phyloP scores from a whole-genome alignment of 1,284 basidiomycete species.

The Leccinum subrobustum region DNA sequence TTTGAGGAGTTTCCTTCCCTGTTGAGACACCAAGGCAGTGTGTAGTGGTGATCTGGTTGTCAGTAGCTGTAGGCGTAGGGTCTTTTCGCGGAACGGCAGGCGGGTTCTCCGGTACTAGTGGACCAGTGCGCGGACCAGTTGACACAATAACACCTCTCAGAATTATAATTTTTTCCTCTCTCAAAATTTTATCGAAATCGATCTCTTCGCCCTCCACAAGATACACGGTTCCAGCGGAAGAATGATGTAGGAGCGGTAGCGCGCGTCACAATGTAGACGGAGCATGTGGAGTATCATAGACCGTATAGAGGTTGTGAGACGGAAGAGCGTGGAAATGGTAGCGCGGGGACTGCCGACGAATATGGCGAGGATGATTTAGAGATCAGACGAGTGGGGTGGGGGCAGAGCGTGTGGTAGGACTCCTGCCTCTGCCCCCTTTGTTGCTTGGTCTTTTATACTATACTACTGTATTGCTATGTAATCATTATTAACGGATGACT shows the following conservation, averaged over 20 bases:
- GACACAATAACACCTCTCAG: conserved; percentile 58
- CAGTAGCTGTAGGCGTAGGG: conserved; percentile 33
- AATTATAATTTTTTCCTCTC: conserved; percentile 77
- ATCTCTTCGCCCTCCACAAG: conserved; percentile 97
- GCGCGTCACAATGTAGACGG: conserved; percentile 75
- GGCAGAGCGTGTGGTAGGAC: too few relatives aligned
- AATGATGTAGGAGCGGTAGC: conserved; percentile 62
- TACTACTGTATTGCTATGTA: too few relatives aligned
- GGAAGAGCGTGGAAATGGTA: too few relatives aligned
- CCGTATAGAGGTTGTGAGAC: conserved; percentile 40
- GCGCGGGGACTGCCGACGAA: too few relatives aligned
- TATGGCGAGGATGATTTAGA: too few relatives aligned
- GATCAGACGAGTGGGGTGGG: too few relatives aligned
- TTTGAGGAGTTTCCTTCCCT: conserved; percentile 50
- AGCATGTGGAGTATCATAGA: conserved; percentile 60
- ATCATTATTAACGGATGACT: too few relatives aligned
- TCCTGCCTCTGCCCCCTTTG: too few relatives aligned
- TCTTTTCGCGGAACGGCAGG: conserved; percentile 69
- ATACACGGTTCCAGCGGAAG: conserved; percentile 72
- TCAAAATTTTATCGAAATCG: conserved; percentile 88
- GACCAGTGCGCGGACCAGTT: conserved; percentile 94
- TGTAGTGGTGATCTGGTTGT: conserved; percentile 33
- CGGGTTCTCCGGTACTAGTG: conserved; percentile 95
- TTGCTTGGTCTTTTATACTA: too few relatives aligned
- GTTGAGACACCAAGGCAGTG: conserved; percentile 21